Base-by-base conservation (phyloP, 139 green algal species). In the Spirogloea muscicola region DNA sequence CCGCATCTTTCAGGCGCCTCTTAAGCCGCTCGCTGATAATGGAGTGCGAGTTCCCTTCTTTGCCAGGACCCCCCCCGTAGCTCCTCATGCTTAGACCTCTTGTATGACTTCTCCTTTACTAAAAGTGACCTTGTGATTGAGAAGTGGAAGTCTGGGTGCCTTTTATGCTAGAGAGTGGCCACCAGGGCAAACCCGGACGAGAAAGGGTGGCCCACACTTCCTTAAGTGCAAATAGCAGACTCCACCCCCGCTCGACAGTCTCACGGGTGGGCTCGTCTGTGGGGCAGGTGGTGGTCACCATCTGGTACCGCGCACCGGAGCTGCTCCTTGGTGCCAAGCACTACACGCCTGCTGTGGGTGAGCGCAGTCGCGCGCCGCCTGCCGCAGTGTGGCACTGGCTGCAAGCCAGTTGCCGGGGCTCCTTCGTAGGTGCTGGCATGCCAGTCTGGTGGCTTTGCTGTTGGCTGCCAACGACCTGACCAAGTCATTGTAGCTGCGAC, bases 241-340 rank as follows among this genome's bases (percentile, higher is more conserved):
- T n/a, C n/a, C n/a, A n/a, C n/a, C n/a, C n/a, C n/a, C n/a, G n/a
- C n/a, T n/a, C n/a, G n/a, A n/a, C n/a, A n/a, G n/a, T n/a, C n/a
- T n/a, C n/a, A n/a, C n/a, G n/a, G n/a, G n/a, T n/a, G n/a, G n/a
- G n/a, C n/a, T n/a, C n/a, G n/a, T n/a, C n/a, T n/a, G n/a, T n/a
- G n/a, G 1, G 3, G 18, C 55, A 77, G 69, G 69, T 80, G 2
- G 72, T 80, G 49, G 72, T 82, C 2, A 79, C 82, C 34, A 72
- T 84, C 34, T 86, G 83, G 83, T 88, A 88, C 63, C 68, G 83
- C 27, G 69, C 83, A 2, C 83, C 83, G 3, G 83, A 88, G 55
- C 59, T 87, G 38, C 74, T 87, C 40, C 73, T 86, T 7, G 83
- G 81, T 57, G 59, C 81, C 5, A 46, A 73, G 55, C 68, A 76